These are phyloP conservation scores for Terana coerulea DNA, from an alignment of 768 basidiomycete genomes.

Conservation along the genomic window DNA sequence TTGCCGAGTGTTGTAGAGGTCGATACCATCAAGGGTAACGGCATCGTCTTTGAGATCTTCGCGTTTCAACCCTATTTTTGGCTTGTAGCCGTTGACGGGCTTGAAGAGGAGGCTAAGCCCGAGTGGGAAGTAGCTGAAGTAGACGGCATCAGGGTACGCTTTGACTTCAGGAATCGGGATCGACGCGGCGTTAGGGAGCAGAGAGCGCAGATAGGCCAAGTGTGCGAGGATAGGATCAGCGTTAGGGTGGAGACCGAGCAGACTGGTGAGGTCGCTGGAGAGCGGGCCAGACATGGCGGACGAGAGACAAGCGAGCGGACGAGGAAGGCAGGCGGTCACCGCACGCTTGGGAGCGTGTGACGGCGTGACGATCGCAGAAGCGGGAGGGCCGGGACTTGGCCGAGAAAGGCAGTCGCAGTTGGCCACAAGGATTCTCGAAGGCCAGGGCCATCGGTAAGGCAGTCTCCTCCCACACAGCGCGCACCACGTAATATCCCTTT, in stretches of 20 bases:
- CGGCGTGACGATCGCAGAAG: not conserved
- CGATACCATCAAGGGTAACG: constrained; percentile 65
- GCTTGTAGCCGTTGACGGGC: constrained; percentile 63
- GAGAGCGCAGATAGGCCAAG: constrained; percentile 32
- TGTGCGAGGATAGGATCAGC: constrained; percentile 41
- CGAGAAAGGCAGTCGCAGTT: no score
- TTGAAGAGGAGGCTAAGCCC: constrained; percentile 81
- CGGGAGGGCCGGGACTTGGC: not conserved
- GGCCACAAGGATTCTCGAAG: not conserved
- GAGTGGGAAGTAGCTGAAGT: constrained; percentile 77
- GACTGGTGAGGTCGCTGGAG: constrained; percentile 21
- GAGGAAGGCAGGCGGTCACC: not conserved
- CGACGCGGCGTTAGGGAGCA: constrained; percentile 15
- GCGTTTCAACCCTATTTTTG: constrained; percentile 39
- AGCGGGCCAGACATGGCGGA: not conserved
- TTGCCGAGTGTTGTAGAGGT: constrained; percentile 70
- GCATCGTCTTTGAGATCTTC: constrained; percentile 47
- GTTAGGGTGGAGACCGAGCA: constrained; percentile 52
- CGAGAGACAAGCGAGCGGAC: not conserved
- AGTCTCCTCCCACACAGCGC: not conserved
- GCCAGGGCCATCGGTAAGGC: not conserved
- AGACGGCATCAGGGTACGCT: constrained; percentile 77
- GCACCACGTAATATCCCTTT: not conserved
- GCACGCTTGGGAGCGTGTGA: not conserved
- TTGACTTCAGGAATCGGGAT: constrained; percentile 75